A percentile compares a stretch with the other conserved stretches of the same genome.
Evolutionary conservation across 345 rosid genomes (phyloP).

Genomic region (Lepidium sativum): DNA sequence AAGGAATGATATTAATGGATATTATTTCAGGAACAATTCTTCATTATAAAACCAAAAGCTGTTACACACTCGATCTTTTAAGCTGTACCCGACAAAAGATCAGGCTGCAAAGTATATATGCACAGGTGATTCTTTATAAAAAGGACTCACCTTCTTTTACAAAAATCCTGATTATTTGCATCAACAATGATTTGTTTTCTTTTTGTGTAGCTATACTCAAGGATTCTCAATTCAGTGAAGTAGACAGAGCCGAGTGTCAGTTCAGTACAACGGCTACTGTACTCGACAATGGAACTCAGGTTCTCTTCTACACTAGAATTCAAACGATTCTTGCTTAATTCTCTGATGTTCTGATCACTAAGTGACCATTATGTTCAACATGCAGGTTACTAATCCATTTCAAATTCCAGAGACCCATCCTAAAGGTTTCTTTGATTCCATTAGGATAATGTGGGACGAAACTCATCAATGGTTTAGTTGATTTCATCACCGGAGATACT

Average conservation of each 20-base stretch:
- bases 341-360: not conserved
- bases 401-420: constrained; percentile 46
- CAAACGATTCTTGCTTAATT: not conserved
- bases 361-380: not conserved
- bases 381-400: constrained; percentile 57
- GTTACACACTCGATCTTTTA: constrained; percentile 54
- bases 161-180: not conserved
- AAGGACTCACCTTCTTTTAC: not conserved
- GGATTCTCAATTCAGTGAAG: constrained; percentile 79
- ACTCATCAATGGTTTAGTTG: constrained; percentile 56
- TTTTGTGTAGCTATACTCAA: constrained; percentile 63
- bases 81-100: constrained; percentile 69
- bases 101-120: constrained; percentile 76
- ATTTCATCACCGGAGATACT: constrained; percentile 67
- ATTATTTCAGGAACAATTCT: constrained; percentile 71
- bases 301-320: not conserved
- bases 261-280: constrained; percentile 77
- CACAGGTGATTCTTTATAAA: constrained; percentile 35
- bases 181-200: constrained; percentile 4
- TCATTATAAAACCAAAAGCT: constrained; percentile 72
- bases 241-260: constrained; percentile 86
- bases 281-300: constrained; percentile 87
- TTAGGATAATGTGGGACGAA: constrained; percentile 46
- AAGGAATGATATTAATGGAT: not conserved
- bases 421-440: constrained; percentile 63